A percentile compares a stretch with the other conserved stretches of the same genome.
Evolutionary conservation across 306 rosid species (phyloP).

Genomic region (Oemleria cerasiformis): DNA sequence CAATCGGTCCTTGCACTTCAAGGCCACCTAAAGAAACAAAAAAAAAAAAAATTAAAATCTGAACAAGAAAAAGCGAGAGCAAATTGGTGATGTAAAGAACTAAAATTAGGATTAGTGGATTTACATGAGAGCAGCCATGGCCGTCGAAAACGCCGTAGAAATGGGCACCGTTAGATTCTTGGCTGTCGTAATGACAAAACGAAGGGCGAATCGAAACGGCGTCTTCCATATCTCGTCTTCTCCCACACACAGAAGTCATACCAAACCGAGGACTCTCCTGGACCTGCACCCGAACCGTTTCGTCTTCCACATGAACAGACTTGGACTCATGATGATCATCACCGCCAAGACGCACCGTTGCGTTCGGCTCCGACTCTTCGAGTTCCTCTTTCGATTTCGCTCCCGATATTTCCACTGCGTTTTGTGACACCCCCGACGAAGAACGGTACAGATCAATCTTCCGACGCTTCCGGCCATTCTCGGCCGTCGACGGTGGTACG

Average conservation of each 20-base stretch:
- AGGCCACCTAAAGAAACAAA: conserved; percentile 33
- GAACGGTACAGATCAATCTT: conserved; percentile 30
- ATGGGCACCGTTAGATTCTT: conserved; percentile 23
- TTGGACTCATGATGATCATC: background rate
- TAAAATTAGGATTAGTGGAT: background rate
- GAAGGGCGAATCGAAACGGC: conserved; percentile 55
- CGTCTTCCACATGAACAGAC: background rate
- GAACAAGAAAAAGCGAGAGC: background rate
- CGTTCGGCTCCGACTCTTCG: background rate
- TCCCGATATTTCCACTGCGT: conserved; percentile 20
- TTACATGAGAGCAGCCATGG: conserved; percentile 97
- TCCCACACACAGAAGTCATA: conserved; percentile 76
- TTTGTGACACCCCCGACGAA: conserved; percentile 2
- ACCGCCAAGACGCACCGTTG: background rate
- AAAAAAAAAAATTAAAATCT: background rate
- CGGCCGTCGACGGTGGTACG: conserved; percentile 9
- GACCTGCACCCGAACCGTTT: background rate
- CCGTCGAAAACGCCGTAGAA: conserved; percentile 95
- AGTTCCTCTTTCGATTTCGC: background rate
- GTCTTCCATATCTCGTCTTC: conserved; percentile 94
- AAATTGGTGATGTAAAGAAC: background rate
- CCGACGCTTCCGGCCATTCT: conserved; percentile 42
- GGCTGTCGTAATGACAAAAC: background rate
- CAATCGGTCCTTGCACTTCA: conserved; percentile 40
- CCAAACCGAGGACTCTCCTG: conserved; percentile 45